phyloP scores from a whole-genome alignment of 192 early-diverging fungal species.

The Coemansia sp. region DNA sequence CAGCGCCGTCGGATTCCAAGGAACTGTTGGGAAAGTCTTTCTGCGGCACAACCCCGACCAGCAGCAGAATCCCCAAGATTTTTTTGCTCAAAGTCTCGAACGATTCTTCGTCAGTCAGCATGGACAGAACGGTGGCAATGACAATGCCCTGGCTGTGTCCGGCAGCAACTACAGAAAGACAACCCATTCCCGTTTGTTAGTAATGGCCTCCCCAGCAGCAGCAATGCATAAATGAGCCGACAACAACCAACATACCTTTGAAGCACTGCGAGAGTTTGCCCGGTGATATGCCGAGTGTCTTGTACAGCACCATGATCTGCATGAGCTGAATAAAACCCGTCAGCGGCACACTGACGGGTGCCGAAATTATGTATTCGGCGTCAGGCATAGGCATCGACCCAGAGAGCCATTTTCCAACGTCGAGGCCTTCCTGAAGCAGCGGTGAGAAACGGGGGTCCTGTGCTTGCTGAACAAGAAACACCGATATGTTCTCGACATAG shows the following conservation, averaged over 20 bases:
- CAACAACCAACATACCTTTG: conserved; percentile 13
- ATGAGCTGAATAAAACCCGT: conserved; percentile 86
- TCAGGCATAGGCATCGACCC: conserved; percentile 59
- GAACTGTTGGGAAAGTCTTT: no score
- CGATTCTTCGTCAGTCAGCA: conserved; percentile 71
- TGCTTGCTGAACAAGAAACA: no score
- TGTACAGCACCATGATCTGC: conserved; percentile 63
- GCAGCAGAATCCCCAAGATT: conserved; percentile 72
- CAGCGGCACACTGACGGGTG: conserved; percentile 70
- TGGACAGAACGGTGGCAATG: conserved; percentile 73
- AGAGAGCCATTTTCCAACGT: conserved; percentile 72
- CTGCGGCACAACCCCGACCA: conserved; percentile 77
- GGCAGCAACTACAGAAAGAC: conserved; percentile 30
- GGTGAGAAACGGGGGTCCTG: conserved; percentile 48
- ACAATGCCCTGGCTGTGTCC: conserved; percentile 88
- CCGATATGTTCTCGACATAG: no score
- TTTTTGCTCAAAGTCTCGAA: conserved; percentile 72
- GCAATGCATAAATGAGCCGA: not conserved
- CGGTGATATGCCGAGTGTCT: conserved; percentile 45
- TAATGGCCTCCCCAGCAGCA: no score
- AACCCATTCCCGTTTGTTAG: no score
- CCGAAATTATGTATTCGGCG: conserved; percentile 63
- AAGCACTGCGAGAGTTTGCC: conserved; percentile 1
- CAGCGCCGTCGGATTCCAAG: no score
- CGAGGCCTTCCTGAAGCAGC: conserved; percentile 57